phyloP scores from a whole-genome alignment of 768 basidiomycete genomes.

The Macrocybe gigantea region DNA sequence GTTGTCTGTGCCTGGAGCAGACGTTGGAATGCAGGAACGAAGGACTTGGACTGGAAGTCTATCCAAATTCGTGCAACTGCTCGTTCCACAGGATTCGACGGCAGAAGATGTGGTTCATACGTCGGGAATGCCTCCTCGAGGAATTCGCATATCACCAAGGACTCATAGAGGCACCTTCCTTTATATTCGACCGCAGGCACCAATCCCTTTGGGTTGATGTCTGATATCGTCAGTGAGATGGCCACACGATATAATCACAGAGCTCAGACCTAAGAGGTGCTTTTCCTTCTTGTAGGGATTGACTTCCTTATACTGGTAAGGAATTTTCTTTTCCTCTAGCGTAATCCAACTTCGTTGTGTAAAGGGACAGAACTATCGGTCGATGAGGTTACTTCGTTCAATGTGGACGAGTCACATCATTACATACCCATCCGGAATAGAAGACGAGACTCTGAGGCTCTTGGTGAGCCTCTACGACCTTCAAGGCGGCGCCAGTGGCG shows the following conservation, averaged over 20 bases:
- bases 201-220: constrained; percentile 65
- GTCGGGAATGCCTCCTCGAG: constrained; percentile 55
- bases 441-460: constrained; percentile 50
- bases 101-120: constrained; percentile 41
- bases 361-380: constrained; percentile 48
- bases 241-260: not conserved
- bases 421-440: constrained; percentile 52
- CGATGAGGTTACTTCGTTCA: not conserved
- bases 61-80: constrained; percentile 52
- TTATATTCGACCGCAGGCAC: constrained; percentile 52
- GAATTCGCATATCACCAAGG: constrained; percentile 58
- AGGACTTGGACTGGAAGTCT: constrained; percentile 46
- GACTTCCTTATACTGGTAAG: constrained; percentile 63
- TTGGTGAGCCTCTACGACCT: constrained; percentile 47
- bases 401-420: no score
- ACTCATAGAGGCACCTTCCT: constrained; percentile 58
- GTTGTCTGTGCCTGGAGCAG: constrained; percentile 35
- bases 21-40: constrained; percentile 48
- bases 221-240: constrained; percentile 14
- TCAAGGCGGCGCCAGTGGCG: constrained; percentile 50
- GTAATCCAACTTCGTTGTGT: constrained; percentile 62
- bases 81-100: constrained; percentile 44
- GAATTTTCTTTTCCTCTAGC: constrained; percentile 59
- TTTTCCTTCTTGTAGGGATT: constrained; percentile 68
- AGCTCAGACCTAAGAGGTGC: constrained; percentile 40